phyloP scores from a whole-genome alignment of 225 moss, liverwort and hornwort species.

The Straminergon stramineum region DNA sequence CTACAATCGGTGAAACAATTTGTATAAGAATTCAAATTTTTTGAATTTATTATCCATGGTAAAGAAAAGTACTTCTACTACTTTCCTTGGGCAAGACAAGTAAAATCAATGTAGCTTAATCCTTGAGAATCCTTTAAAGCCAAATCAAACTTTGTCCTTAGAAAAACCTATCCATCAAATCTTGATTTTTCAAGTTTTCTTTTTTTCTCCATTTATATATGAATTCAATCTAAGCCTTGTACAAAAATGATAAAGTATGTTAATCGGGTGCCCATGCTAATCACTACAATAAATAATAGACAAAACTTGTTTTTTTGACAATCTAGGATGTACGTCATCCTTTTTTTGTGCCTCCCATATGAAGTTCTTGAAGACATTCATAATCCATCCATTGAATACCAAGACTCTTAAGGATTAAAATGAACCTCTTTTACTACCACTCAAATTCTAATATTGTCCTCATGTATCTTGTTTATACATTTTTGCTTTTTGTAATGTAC shows the following conservation, averaged over 20 bases:
- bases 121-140: neutral
- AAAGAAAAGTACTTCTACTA: neutral
- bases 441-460: neutral
- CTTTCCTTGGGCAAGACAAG: rapidly evolving
- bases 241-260: neutral
- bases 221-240: neutral
- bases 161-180: neutral
- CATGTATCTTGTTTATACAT: neutral
- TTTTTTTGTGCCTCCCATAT: neutral
- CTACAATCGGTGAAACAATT: rapidly evolving
- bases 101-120: neutral
- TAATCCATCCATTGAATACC: neutral
- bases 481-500: neutral
- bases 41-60: neutral
- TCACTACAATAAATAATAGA: neutral
- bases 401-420: neutral
- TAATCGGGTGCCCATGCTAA: neutral
- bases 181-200: neutral
- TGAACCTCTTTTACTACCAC: rapidly evolving
- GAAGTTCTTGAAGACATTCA: neutral
- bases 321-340: neutral
- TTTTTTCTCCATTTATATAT: neutral
- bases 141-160: neutral
- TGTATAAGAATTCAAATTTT: neutral
- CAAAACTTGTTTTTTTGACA: neutral